Conservation (phyloP, 192 early-diverging fungal genomes). For the Thamnidium elegans region DNA sequence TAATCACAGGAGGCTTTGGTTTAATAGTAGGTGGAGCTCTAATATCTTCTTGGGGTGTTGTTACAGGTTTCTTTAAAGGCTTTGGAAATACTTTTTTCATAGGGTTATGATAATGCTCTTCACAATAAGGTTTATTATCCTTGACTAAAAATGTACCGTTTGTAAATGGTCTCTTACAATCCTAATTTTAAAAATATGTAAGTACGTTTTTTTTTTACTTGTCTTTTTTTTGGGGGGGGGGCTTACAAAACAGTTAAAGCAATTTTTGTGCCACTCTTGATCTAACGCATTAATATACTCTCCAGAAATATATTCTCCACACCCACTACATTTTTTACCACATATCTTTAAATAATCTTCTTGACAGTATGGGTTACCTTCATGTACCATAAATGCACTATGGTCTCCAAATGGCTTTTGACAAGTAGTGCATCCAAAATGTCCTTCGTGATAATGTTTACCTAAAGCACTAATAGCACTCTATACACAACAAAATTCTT, state of each 20-base stretch:
- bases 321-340: conserved; percentile 53
- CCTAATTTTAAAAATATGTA: background rate
- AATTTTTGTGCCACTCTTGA: conserved; percentile 55
- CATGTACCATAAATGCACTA: conserved; percentile 56
- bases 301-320: conserved; percentile 46
- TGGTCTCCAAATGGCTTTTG: conserved; percentile 47
- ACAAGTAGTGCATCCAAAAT: conserved; percentile 58
- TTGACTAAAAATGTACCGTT: conserved; percentile 5
- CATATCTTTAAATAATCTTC: conserved; percentile 53
- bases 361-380: conserved; percentile 57
- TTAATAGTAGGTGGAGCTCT: background rate
- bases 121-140: conserved; percentile 20
- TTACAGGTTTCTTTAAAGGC: no score
- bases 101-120: conserved; percentile 3
- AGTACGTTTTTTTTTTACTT: background rate
- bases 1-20: background rate
- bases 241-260: conserved; percentile 51
- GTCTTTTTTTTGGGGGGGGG: no score
- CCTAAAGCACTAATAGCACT: conserved; percentile 50
- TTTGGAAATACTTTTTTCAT: background rate
- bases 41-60: no score
- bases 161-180: conserved; percentile 13
- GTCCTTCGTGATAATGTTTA: conserved; percentile 51
- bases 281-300: conserved; percentile 52
- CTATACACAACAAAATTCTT: background rate